Conservation (phyloP, 495 filamentous ascomycete species). For the Trichoderma asperelloides region DNA sequence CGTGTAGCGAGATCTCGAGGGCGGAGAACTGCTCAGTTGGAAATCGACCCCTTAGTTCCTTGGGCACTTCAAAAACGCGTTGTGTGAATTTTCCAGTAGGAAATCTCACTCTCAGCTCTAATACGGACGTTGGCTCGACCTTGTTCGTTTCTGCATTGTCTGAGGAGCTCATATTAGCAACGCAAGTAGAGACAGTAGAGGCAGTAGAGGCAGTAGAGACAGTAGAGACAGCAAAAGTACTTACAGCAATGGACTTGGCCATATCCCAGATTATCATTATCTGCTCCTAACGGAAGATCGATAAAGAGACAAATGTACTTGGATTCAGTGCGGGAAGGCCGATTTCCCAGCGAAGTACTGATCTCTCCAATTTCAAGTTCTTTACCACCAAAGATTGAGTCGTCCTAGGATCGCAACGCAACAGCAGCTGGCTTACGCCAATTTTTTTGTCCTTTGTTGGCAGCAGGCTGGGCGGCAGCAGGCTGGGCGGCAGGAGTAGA, state of each 20-base stretch:
- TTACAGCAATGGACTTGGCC: background rate
- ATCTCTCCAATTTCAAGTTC: background rate
- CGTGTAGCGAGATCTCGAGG: no score
- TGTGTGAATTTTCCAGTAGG: no score
- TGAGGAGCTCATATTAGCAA: no score
- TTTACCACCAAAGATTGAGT: background rate
- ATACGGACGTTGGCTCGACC: no score
- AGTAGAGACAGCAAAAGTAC: background rate
- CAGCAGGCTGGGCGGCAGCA: background rate
- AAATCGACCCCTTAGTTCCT: no score
- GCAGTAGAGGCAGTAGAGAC: no score
- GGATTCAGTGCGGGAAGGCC: background rate
- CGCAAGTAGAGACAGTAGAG: no score
- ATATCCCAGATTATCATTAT: background rate
- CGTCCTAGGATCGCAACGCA: background rate
- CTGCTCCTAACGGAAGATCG: background rate
- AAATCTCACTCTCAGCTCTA: no score
- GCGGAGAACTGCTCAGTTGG: no score
- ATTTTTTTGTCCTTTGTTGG: background rate
- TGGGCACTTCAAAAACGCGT: no score
- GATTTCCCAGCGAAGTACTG: background rate
- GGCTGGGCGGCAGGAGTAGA: no score
- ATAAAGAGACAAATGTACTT: background rate
- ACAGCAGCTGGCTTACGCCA: background rate
- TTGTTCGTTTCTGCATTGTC: no score